Evolutionary conservation across 192 early-diverging fungal genomes (phyloP).

Genomic region (Mycoemilia scoparia): DNA sequence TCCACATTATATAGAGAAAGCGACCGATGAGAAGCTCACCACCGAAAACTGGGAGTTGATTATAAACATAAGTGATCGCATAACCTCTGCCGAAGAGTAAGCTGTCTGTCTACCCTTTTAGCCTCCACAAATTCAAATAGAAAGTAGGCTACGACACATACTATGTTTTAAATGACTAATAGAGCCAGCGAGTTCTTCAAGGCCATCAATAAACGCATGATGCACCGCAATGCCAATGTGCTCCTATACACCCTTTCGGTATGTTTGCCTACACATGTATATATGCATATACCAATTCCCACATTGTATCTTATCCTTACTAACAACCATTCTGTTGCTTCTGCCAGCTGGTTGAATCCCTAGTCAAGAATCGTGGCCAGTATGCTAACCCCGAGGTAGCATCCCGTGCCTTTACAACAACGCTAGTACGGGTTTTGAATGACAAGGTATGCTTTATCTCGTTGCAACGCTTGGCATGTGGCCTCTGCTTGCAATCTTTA

Average conservation of each 20-base stretch:
- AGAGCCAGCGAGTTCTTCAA: constrained; percentile 51
- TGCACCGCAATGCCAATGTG: constrained; percentile 66
- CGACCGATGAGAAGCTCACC: constrained; percentile 83
- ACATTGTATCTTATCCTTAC: constrained; percentile 15
- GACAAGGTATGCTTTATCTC: constrained; percentile 35
- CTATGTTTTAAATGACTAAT: no score
- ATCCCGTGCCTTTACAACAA: constrained; percentile 66
- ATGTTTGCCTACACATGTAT: constrained; percentile 11
- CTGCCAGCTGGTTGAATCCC: constrained; percentile 47
- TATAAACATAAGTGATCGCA: constrained; percentile 50
- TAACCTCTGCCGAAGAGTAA: constrained; percentile 19
- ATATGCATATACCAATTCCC: neutral
- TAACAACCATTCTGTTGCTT: constrained; percentile 15
- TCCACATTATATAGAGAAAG: constrained; percentile 31
- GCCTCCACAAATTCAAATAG: no score
- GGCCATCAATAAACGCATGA: constrained; percentile 49
- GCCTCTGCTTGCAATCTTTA: constrained; percentile 1
- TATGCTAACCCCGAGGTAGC: constrained; percentile 66
- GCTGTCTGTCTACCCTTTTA: neutral
- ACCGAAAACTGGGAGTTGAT: constrained; percentile 86
- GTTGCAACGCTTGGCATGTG: neutral
- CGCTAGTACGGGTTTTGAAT: constrained; percentile 52
- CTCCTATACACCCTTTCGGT: constrained; percentile 43
- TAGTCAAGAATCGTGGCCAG: constrained; percentile 80
- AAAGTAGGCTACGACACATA: no score